Evolutionary conservation across 2,329 filamentous ascomycete species (phyloP), one percentile per base, ranked within the genome.

Genomic region (Elsinoe arachidis): DNA sequence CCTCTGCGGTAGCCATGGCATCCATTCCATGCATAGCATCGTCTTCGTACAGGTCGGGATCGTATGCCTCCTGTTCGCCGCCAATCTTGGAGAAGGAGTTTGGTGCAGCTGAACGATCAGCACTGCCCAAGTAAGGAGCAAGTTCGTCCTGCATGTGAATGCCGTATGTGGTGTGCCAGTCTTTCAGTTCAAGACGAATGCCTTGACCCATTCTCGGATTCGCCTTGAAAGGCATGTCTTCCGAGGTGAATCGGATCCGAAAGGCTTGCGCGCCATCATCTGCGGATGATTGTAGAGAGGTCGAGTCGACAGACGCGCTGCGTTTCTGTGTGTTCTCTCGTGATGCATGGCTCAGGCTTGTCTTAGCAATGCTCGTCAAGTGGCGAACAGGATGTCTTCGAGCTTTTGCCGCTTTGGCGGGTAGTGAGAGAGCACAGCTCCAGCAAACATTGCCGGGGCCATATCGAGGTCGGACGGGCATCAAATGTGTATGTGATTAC

Each of bases 1-100:
- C 67, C n/a, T 64, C 63, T 12, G 60, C 51, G 9, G 54, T 41
- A 2, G 58, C 46, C 15, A 58, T 60, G 47, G 65, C 63, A n/a
- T 60, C 58, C 15, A 53, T 53, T 14, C 49, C 35, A 9, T 53
- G 26, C 49, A 53, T 53, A 7, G 49, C 33, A 15, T 53, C 49
- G n/a, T 53, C 19, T 15, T 53, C 49, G 34, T 38, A 53, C 12
- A 35, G 9, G 26, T 53, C 49, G 14, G 49, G 49, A 15, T 53
- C n/a, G 49, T 53, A 53, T 4, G 33, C 49, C 19, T 53, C 49
- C 17, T 53, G 49, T 5, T 15, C 17, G n/a, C 49, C 34, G 21
- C 34, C 35, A 12, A 53, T 35, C n/a, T 35, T 33, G 17, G 49
- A 37, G 33, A 53, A 53, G 5, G 49, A 38, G 33, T 53, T 53